Evolutionary conservation across 495 filamentous ascomycete species (phyloP).

Genomic region (Neurospora sp.): DNA sequence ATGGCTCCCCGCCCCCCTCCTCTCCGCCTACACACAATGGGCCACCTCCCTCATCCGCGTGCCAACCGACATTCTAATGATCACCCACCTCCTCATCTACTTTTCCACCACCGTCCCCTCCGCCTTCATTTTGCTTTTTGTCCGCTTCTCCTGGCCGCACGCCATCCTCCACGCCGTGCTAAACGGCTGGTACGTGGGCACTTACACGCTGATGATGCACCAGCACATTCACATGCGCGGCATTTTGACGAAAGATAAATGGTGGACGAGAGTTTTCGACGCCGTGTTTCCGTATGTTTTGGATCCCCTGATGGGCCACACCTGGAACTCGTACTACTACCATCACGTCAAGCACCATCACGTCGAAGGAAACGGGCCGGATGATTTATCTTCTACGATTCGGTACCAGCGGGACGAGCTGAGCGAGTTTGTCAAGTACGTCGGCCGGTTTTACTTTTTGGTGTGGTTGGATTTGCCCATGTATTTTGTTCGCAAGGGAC

Average conservation of each 20-base stretch:
- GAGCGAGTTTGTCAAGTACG: constrained; percentile 54
- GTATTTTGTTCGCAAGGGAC: constrained; percentile 56
- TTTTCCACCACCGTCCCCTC: constrained; percentile 57
- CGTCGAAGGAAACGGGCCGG: constrained; percentile 69
- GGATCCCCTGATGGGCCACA: constrained; percentile 71
- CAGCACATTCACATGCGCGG: constrained; percentile 74
- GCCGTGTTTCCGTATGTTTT: constrained; percentile 57
- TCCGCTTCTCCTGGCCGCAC: constrained; percentile 54
- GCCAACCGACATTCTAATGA: constrained; percentile 47
- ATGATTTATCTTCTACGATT: constrained; percentile 65
- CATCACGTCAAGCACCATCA: constrained; percentile 83
- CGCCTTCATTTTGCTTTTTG: constrained; percentile 48
- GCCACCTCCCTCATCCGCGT: constrained; percentile 20
- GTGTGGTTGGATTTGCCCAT: constrained; percentile 65
- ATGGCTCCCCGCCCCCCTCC: not conserved
- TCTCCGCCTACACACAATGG: constrained; percentile 15
- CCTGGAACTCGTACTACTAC: constrained; percentile 76
- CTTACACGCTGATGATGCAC: constrained; percentile 73
- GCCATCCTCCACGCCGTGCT: constrained; percentile 52
- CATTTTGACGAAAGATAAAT: constrained; percentile 48
- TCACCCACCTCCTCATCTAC: constrained; percentile 68
- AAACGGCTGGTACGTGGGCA: constrained; percentile 53
- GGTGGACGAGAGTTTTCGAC: not conserved
- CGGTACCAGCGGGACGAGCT: constrained; percentile 63
- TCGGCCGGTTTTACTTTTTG: constrained; percentile 61